Percentiles rank a stretch among this genome's conserved stretches.
phyloP scores from a whole-genome alignment of 75 land plant species.

The Chamaecyparis obtusa region DNA sequence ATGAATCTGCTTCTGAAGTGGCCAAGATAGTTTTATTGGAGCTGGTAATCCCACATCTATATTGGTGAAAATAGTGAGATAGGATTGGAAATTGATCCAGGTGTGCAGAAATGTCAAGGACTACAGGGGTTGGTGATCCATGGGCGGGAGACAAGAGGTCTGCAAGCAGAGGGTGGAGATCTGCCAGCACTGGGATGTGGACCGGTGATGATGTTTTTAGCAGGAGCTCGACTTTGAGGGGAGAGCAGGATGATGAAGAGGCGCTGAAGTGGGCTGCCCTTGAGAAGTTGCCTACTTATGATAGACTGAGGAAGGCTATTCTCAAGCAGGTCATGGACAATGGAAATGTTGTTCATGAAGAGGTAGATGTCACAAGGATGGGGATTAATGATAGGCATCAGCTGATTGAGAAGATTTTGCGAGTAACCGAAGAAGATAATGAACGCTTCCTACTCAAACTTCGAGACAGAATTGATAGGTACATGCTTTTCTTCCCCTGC shows the following conservation, averaged over 20 bases:
- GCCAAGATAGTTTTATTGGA: too few relatives aligned
- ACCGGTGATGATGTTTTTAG: slow-evolving; percentile 5
- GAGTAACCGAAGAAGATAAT: slow-evolving; percentile 73
- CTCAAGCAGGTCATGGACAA: neutral
- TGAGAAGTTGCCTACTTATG: slow-evolving; percentile 26
- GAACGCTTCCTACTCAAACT: slow-evolving; percentile 67
- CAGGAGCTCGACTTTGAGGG: neutral
- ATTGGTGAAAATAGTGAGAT: neutral
- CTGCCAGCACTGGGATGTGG: slow-evolving; percentile 11
- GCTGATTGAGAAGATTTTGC: slow-evolving; percentile 55
- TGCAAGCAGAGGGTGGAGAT: slow-evolving; percentile 12
- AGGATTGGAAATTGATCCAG: neutral
- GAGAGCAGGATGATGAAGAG: slow-evolving; percentile 28
- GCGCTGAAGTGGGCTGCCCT: slow-evolving; percentile 32
- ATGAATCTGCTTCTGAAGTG: too few relatives aligned
- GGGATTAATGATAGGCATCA: slow-evolving; percentile 38
- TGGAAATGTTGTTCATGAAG: slow-evolving; percentile 35
- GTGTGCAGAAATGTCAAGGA: slow-evolving; percentile 5
- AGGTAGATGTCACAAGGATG: slow-evolving; percentile 60
- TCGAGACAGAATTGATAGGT: slow-evolving; percentile 73
- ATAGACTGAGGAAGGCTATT: slow-evolving; percentile 23
- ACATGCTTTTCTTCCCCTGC: neutral
- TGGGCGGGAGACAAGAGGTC: slow-evolving; percentile 10
- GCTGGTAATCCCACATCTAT: too few relatives aligned
- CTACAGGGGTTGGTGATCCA: neutral